These are phyloP conservation scores for Trichoderma gamsii DNA, from an alignment of 495 filamentous ascomycete genomes.

Conservation along the genomic window DNA sequence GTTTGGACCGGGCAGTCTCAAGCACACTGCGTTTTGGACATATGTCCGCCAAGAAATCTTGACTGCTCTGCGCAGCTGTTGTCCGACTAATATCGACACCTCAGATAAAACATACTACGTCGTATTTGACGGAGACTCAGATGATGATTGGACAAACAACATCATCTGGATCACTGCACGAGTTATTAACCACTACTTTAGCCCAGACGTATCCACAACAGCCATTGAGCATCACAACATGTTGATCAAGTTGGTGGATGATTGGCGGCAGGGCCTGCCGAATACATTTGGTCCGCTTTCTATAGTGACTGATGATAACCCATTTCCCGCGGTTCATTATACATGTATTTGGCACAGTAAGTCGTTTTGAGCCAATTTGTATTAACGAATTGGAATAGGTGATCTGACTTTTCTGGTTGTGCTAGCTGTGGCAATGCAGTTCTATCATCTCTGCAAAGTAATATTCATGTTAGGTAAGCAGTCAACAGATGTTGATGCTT, in stretches of 20 bases:
- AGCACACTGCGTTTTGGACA: slow-evolving; percentile 18
- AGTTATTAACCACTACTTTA: slow-evolving; percentile 18
- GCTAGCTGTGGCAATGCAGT: slow-evolving; percentile 16
- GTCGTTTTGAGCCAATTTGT: not conserved
- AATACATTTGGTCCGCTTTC: slow-evolving; percentile 16
- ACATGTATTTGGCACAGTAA: slow-evolving; percentile 18
- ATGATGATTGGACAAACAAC: slow-evolving; percentile 18
- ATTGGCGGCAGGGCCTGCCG: slow-evolving; percentile 15
- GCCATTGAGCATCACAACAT: slow-evolving; percentile 2
- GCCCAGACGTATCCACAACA: not conserved
- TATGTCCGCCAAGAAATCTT: slow-evolving; percentile 18
- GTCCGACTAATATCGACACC: slow-evolving; percentile 17
- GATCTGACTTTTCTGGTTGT: not conserved
- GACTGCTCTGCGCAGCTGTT: slow-evolving; percentile 8
- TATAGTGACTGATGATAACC: not conserved
- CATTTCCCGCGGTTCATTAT: slow-evolving; percentile 14
- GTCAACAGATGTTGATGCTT: not conserved
- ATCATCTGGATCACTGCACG: slow-evolving; percentile 17
- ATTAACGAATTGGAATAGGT: not conserved
- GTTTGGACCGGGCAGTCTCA: slow-evolving; percentile 15
- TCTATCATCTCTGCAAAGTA: slow-evolving; percentile 15
- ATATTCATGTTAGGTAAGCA: slow-evolving; percentile 5
- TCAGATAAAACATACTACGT: slow-evolving; percentile 17
- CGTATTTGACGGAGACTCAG: slow-evolving; percentile 14
- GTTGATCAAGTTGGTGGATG: slow-evolving; percentile 2